These are phyloP conservation scores for Theileria annulata DNA, from an alignment of 169 alveolate species.

Conservation along the genomic window DNA sequence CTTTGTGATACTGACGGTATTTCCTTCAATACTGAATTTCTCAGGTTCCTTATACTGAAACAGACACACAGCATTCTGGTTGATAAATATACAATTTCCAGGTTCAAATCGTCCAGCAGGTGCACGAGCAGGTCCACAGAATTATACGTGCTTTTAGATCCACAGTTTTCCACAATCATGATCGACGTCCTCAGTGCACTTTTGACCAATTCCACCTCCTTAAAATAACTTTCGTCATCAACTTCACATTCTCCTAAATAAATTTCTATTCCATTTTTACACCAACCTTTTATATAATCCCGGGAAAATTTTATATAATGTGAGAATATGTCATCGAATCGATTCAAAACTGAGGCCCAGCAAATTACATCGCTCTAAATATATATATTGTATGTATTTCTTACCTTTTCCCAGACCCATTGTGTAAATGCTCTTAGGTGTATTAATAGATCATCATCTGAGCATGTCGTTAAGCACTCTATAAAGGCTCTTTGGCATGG, in stretches of 20 bases:
- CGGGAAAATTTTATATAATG: constrained; percentile 55
- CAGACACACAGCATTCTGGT: constrained; percentile 57
- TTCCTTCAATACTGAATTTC: constrained; percentile 36
- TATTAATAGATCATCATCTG: constrained; percentile 43
- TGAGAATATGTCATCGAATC: constrained; percentile 75
- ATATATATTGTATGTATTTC: background rate
- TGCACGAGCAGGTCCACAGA: constrained; percentile 69
- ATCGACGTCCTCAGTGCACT: constrained; percentile 68
- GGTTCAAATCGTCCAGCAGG: constrained; percentile 58
- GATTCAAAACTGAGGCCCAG: constrained; percentile 80
- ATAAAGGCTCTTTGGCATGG: constrained; percentile 72
- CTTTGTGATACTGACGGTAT: constrained; percentile 36
- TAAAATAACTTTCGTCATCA: constrained; percentile 2
- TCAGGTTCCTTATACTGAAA: constrained; percentile 52
- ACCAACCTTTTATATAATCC: constrained; percentile 43
- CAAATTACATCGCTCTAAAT: constrained; percentile 69
- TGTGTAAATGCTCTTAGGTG: constrained; percentile 76
- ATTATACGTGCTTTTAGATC: constrained; percentile 72
- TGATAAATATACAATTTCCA: constrained; percentile 57
- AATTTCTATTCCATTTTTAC: constrained; percentile 2
- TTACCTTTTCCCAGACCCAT: constrained; percentile 78
- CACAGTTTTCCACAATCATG: constrained; percentile 71
- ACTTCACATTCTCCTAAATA: constrained; percentile 19
- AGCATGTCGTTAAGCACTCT: constrained; percentile 68
- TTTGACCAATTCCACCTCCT: constrained; percentile 47